Conservation (phyloP, 208 protist genomes). For the Strigomonas galati region DNA sequence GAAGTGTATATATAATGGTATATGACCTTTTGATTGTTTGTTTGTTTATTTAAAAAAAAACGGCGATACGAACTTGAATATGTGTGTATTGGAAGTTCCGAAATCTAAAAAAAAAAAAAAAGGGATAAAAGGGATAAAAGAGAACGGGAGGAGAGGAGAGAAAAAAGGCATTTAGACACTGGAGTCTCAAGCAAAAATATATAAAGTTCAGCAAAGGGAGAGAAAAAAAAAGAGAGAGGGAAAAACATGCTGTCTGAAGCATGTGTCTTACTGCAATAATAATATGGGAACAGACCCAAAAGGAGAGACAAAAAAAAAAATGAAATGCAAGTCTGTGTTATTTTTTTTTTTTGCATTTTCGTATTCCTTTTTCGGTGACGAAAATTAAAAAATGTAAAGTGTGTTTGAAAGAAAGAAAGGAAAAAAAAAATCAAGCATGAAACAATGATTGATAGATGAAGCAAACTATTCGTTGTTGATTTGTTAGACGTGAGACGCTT, state of each 20-base stretch:
- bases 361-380: no score
- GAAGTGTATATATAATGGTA: no score
- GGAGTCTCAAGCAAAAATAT: not conserved
- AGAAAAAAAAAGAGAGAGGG: not conserved
- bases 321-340: no score
- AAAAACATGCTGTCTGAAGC: no score
- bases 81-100: not conserved
- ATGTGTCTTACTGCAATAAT: no score
- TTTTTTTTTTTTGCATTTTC: no score
- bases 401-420: constrained; percentile 19
- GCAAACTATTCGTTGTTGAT: not conserved
- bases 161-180: constrained; percentile 3
- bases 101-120: constrained; percentile 12
- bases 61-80: not conserved
- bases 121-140: constrained; percentile 2
- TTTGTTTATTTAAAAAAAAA: no score
- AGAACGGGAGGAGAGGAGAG: not conserved
- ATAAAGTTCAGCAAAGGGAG: not conserved
- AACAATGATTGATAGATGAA: constrained; percentile 2
- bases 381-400: no score
- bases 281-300: no score
- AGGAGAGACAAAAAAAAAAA: constrained; percentile 10
- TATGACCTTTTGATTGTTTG: no score
- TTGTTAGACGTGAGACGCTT: no score
- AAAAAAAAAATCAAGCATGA: constrained; percentile 9